These are phyloP conservation scores for Cutaneotrichosporon cutaneum DNA, from an alignment of 1,284 basidiomycete genomes.

Conservation along the genomic window DNA sequence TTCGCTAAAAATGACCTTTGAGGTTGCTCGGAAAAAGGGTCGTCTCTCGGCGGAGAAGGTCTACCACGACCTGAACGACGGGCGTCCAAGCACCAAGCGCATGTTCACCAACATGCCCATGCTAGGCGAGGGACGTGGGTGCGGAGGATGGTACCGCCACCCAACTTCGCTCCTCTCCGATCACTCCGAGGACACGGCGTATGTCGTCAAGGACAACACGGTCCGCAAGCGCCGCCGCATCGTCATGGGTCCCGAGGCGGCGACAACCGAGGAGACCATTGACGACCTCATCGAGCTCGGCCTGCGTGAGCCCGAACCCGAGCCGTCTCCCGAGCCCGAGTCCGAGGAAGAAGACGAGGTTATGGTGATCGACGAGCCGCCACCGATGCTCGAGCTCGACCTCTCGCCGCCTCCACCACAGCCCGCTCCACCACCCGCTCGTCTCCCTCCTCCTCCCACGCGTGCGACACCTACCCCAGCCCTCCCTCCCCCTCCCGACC, in stretches of 20 bases:
- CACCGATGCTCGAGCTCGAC: neutral
- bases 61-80: conserved; percentile 23
- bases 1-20: conserved; percentile 24
- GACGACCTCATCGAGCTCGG: conserved; percentile 30
- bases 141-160: conserved; percentile 33
- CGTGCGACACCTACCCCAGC: neutral
- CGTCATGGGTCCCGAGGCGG: conserved; percentile 12
- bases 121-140: conserved; percentile 34
- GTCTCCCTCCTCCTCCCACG: conserved; percentile 1
- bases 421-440: neutral
- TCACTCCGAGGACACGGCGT: conserved; percentile 20
- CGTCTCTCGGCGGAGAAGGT: conserved; percentile 30
- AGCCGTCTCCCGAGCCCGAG: conserved; percentile 14
- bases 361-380: conserved; percentile 9
- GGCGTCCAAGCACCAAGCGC: conserved; percentile 22
- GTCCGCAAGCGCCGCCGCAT: conserved; percentile 27
- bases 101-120: conserved; percentile 30
- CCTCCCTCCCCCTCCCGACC: neutral
- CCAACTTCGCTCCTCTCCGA: conserved; percentile 29
- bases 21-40: conserved; percentile 27
- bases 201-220: conserved; percentile 22
- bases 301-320: conserved; percentile 14
- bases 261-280: conserved; percentile 18
- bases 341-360: conserved; percentile 9
- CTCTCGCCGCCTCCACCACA: conserved; percentile 4